These are phyloP conservation scores for Laburnicola sp. DNA, from an alignment of 2,329 filamentous ascomycete genomes.

Conservation along the genomic window DNA sequence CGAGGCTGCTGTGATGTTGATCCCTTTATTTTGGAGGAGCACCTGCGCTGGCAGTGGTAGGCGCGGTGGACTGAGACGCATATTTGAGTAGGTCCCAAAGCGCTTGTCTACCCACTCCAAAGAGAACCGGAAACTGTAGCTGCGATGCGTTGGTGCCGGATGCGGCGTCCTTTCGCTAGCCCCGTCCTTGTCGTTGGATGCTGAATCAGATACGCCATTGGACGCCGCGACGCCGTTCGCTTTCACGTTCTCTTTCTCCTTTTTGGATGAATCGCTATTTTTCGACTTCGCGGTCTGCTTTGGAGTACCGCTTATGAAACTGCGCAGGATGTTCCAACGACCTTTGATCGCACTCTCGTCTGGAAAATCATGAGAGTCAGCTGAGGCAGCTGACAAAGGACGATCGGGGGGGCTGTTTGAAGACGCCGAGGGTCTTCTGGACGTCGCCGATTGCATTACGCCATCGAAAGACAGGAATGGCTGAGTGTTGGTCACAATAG, in stretches of 20 bases:
- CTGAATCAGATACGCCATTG: constrained; percentile 13
- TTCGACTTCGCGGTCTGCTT: constrained; percentile 49
- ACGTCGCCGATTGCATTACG: constrained; percentile 51
- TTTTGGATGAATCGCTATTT: constrained; percentile 25
- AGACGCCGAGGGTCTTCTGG: constrained; percentile 31
- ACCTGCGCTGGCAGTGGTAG: constrained; percentile 72
- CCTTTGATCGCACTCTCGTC: constrained; percentile 54
- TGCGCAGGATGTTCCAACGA: constrained; percentile 66
- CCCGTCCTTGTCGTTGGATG: constrained; percentile 10
- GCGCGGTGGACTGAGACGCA: constrained; percentile 67
- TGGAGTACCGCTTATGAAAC: constrained; percentile 59
- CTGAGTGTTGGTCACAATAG: constrained; percentile 54
- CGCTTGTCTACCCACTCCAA: constrained; percentile 66
- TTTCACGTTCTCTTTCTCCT: constrained; percentile 33
- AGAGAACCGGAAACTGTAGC: constrained; percentile 74
- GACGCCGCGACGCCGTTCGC: constrained; percentile 5
- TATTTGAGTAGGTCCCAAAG: constrained; percentile 61
- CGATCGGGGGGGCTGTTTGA: constrained; percentile 30
- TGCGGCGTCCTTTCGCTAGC: constrained; percentile 35
- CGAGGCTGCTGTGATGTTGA: constrained; percentile 30
- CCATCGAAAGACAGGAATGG: constrained; percentile 67
- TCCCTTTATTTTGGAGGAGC: constrained; percentile 55
- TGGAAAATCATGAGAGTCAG: constrained; percentile 39
- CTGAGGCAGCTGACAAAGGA: constrained; percentile 34
- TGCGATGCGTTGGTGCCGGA: constrained; percentile 58